A percentile compares a stretch with the other conserved stretches of the same genome.
Evolutionary conservation across 148 eudicot species (phyloP).

Genomic region (Rhododendron kiyosumense): DNA sequence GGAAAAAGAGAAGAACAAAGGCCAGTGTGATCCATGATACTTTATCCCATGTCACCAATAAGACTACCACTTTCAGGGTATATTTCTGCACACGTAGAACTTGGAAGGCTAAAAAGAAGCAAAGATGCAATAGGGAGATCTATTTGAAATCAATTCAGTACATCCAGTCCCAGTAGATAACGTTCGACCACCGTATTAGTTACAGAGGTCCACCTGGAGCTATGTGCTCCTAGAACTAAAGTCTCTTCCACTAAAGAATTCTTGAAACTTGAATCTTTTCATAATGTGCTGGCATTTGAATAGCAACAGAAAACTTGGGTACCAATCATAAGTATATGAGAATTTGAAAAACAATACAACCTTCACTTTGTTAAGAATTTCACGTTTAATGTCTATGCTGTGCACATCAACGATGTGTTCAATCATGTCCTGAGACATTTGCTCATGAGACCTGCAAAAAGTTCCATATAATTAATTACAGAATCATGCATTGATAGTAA

Average conservation of each 20-base stretch:
- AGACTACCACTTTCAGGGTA: not conserved
- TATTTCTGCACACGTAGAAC: not conserved
- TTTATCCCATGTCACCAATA: not conserved
- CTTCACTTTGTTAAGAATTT: constrained; percentile 50
- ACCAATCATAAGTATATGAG: not conserved
- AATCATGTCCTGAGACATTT: constrained; percentile 52
- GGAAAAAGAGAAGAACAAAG: constrained; percentile 1
- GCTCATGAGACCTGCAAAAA: constrained; percentile 64
- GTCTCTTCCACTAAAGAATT: not conserved
- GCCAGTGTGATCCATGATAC: not conserved
- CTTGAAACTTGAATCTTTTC: not conserved
- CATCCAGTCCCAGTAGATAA: not conserved
- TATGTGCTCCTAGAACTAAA: not conserved
- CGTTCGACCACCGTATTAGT: not conserved
- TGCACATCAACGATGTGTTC: constrained; percentile 68
- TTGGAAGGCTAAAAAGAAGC: not conserved
- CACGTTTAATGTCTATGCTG: constrained; percentile 53
- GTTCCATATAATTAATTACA: constrained; percentile 4
- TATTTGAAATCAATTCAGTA: not conserved
- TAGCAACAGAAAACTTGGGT: not conserved
- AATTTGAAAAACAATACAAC: constrained; percentile 14
- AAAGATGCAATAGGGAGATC: not conserved
- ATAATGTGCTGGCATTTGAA: not conserved
- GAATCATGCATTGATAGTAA: not conserved
- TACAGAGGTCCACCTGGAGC: not conserved